Base-by-base conservation (phyloP, 129 eudicot genomes). In the Cynara cardunculus region DNA sequence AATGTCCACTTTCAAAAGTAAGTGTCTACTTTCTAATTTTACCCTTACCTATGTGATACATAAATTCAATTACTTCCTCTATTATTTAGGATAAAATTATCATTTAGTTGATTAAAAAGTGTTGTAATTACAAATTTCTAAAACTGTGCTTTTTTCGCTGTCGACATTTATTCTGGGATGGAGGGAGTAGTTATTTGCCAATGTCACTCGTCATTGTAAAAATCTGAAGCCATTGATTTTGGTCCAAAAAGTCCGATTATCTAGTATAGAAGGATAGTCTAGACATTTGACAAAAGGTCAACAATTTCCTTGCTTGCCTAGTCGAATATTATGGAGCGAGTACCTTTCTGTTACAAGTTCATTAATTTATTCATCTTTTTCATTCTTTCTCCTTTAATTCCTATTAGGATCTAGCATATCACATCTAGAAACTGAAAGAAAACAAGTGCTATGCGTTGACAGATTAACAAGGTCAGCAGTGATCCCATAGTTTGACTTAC, bases 401-500 rank as follows among this genome's bases (percentile, higher is more conserved):
- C 7, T 41, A 64, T 18, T 13, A 73, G 25, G 25, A 65, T 19
- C 71, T 2, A 61, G 34, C 59, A 77, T 24, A 77, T 24, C 66
- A 65, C 68, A 81, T 49, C 46, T 74, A 30, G 25, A 26, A 73
- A 72, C 56, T 19, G 3, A 81, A 73, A 18, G 46, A 49, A 4
- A 79, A 64, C 44, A 56, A 37, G n/a, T n/a, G 3, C 37, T 3
- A 11, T 25, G 25, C 32, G 25, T 8, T 19, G 4, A 12, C 53
- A 7, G 4, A 25, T 30, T n/a, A n/a, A 75, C 1, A 39, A 39
- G 10, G 46, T 74, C 25, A 68, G 61, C 78, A 64, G 80, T 70
- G 27, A 32, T 11, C 56, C 5, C 25, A 26, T 68, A 1, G 1
- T 84, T 75, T 79, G 79, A 82, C 90, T 89, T 75, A 95, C 97